Evolutionary conservation across 768 basidiomycete species (phyloP).

Genomic region (Lactarius hatsudake): DNA sequence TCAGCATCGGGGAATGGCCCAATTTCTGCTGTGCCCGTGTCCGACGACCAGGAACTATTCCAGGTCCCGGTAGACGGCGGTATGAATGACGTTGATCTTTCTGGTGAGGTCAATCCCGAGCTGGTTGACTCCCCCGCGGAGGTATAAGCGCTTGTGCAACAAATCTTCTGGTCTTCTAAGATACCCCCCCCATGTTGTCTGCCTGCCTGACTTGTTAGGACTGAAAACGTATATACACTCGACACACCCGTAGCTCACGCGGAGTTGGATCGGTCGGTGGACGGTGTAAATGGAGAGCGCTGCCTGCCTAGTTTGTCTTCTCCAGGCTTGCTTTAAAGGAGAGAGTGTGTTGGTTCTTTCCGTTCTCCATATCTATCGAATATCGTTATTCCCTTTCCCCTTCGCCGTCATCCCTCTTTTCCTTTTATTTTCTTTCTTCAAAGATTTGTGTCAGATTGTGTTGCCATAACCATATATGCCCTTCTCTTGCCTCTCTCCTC

Average conservation of each 20-base stretch:
- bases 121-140: slow-evolving; percentile 18
- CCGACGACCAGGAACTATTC: slow-evolving; percentile 24
- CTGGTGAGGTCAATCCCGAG: slow-evolving; percentile 11
- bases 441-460: slow-evolving; percentile 8
- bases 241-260: slow-evolving; percentile 12
- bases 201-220: slow-evolving; percentile 13
- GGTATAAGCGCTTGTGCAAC: not conserved
- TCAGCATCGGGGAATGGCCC: slow-evolving; percentile 45
- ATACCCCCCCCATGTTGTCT: slow-evolving; percentile 18
- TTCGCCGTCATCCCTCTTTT: slow-evolving; percentile 16
- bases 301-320: slow-evolving; percentile 8
- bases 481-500: slow-evolving; percentile 1
- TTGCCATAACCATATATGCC: slow-evolving; percentile 19
- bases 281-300: slow-evolving; percentile 21
- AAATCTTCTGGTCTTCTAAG: slow-evolving; percentile 4
- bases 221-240: slow-evolving; percentile 20
- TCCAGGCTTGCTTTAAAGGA: slow-evolving; percentile 12
- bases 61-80: slow-evolving; percentile 16
- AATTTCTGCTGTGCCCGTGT: slow-evolving; percentile 3
- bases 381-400: slow-evolving; percentile 25
- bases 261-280: slow-evolving; percentile 15
- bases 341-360: slow-evolving; percentile 21
- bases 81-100: slow-evolving; percentile 18
- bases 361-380: slow-evolving; percentile 25
- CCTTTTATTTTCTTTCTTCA: not conserved